A percentile compares a stretch with the other conserved stretches of the same genome.
phyloP scores from a whole-genome alignment of 2,329 filamentous ascomycete species.

The Hypocrella siamensis region DNA sequence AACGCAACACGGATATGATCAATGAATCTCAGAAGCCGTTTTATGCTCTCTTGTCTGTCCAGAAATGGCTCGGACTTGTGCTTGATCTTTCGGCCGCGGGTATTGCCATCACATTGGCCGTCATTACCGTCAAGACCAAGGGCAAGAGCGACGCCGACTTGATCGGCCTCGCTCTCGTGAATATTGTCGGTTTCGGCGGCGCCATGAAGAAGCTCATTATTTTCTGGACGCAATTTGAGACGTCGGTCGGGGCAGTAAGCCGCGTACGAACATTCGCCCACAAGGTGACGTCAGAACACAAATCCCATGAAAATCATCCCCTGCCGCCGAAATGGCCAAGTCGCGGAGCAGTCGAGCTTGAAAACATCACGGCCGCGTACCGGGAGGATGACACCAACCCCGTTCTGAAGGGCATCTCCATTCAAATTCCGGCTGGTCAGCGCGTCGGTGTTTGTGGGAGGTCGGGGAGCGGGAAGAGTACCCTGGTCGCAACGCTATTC shows the following conservation, averaged over 20 bases:
- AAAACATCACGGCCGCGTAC: conserved; percentile 15
- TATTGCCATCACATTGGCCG: conserved; percentile 28
- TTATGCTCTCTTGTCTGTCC: conserved; percentile 31
- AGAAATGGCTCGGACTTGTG: conserved; percentile 31
- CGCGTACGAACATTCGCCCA: conserved; percentile 12
- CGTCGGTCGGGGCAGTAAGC: conserved; percentile 11
- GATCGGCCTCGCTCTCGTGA: conserved; percentile 12
- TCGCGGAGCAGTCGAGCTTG: conserved; percentile 10
- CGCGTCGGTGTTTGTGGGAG: conserved; percentile 28
- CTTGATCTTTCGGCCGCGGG: conserved; percentile 28
- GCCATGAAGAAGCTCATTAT: conserved; percentile 15
- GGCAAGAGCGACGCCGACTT: conserved; percentile 10
- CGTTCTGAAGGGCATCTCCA: conserved; percentile 12
- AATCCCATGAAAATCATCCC: conserved; percentile 5
- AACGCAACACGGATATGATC: neutral
- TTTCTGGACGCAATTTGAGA: conserved; percentile 15
- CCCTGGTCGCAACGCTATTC: conserved; percentile 25
- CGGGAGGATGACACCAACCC: conserved; percentile 3
- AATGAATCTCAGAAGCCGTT: conserved; percentile 6
- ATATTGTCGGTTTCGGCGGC: conserved; percentile 14
- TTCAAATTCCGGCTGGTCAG: conserved; percentile 15
- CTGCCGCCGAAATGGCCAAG: conserved; percentile 11
- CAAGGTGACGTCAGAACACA: conserved; percentile 9
- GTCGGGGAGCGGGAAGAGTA: conserved; percentile 19
- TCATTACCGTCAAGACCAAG: conserved; percentile 21